A percentile compares a stretch with the other conserved stretches of the same genome.
phyloP scores from a whole-genome alignment of 805 yeast genomes.

The Yamadazyma insecticola region DNA sequence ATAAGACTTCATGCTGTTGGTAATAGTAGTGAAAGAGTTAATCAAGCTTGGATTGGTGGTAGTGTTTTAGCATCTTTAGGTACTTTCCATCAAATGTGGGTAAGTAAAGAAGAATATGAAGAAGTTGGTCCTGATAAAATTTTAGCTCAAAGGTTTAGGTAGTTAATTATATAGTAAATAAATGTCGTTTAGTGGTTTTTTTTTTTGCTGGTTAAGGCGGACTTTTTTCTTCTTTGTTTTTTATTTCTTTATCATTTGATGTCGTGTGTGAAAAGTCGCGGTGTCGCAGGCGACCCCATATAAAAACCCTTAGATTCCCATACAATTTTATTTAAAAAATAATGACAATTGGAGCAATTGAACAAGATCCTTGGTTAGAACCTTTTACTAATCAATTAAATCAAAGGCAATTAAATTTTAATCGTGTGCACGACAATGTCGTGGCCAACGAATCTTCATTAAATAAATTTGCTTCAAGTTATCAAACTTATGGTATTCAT shows the following conservation, averaged over 20 bases:
- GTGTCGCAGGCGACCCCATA: not conserved
- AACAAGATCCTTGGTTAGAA: constrained; percentile 80
- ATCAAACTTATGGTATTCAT: constrained; percentile 73
- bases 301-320: constrained; percentile 1
- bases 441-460: constrained; percentile 54
- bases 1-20: constrained; percentile 82
- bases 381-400: constrained; percentile 69
- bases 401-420: constrained; percentile 62
- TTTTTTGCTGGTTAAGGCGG: not conserved
- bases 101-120: constrained; percentile 77
- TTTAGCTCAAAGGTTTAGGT: constrained; percentile 78
- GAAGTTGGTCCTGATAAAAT: constrained; percentile 85
- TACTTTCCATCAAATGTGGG: constrained; percentile 95
- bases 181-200: too few species aligned
- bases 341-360: constrained; percentile 45
- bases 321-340: not conserved
- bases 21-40: constrained; percentile 67
- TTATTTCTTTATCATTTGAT: not conserved
- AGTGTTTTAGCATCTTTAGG: constrained; percentile 84
- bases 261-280: not conserved
- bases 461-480: constrained; percentile 67
- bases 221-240: not conserved
- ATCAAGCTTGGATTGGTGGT: constrained; percentile 90
- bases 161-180: too few species aligned
- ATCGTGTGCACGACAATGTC: constrained; percentile 56